Evolutionary conservation across 139 green algal genomes (phyloP), one percentile per base, ranked within the genome.

Genomic region (Tetradesmus obliquus): DNA sequence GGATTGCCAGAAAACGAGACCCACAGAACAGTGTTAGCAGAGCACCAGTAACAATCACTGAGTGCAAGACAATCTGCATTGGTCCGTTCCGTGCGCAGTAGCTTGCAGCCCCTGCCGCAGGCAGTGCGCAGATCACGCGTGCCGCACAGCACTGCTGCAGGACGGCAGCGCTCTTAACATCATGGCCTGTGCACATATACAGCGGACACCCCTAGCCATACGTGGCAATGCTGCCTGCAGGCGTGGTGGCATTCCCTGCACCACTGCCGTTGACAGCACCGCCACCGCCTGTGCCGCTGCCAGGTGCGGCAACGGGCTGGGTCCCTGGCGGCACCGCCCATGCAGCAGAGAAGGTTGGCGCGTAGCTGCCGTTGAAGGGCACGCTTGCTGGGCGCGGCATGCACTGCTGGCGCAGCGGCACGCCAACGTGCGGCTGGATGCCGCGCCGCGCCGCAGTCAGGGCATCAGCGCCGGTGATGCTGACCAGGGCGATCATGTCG

Each of bases 361-460:
- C 53, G 24, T 72, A 84, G 7, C 53, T 51, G 53, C 86, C 71
- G 53, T 90, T 84, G 71, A 90, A 90, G 3, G 80, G 51, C 80
- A 90, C 71, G 55, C 32, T 71, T 2, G 69, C 8, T 71, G 17
- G 24, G 22, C 74, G 80, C 12, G 86, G 86, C 19, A 84, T 22
- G 53, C 86, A 90, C 71, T 71, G 20, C 69, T 84, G 22, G 3
- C 20, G 22, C 20, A 45, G 20, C 2, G 86, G 20, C 7, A 83
- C 19, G 71, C 69, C 86, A 8, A 83, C 71, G 10, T 84, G 84
- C 12, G 86, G 86, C 86, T 90, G 86, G 2, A 84, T 8, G 8
- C 86, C 86, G 3, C 51, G 22, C 45, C 86, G 74, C 2, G 71
- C 69, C 2, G 20, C 51, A 0, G 22, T 81, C 17, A 90, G 19